A percentile compares a stretch with the other conserved stretches of the same genome.
Evolutionary conservation across 306 rosid genomes (phyloP).

Genomic region (Hippophae rhamnoides): DNA sequence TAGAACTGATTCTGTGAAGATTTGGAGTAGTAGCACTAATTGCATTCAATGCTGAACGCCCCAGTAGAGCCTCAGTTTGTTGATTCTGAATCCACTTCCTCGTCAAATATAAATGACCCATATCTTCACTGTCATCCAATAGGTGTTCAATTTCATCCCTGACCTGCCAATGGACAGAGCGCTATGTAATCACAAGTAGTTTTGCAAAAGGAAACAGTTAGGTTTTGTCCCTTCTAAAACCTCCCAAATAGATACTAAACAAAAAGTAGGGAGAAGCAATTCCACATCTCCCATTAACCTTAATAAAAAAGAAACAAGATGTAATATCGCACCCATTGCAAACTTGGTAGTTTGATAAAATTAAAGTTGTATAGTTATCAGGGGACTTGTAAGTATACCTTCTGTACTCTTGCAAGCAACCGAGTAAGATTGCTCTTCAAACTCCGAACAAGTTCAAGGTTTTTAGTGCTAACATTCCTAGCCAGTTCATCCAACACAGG

Average conservation of each 20-base stretch:
- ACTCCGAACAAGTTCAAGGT: slow-evolving; percentile 91
- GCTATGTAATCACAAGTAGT: too few species aligned
- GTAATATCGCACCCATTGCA: background rate
- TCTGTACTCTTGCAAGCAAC: slow-evolving; percentile 85
- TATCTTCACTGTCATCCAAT: slow-evolving; percentile 90
- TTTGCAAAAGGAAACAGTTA: too few species aligned
- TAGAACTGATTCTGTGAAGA: slow-evolving; percentile 53
- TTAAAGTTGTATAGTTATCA: background rate
- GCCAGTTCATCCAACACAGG: slow-evolving; percentile 93
- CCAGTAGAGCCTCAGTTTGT: slow-evolving; percentile 55
- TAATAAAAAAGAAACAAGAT: background rate
- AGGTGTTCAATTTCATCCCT: slow-evolving; percentile 95
- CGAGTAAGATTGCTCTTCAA: slow-evolving; percentile 94
- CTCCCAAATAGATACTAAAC: too few species aligned
- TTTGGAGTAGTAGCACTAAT: slow-evolving; percentile 21
- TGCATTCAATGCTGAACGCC: slow-evolving; percentile 41
- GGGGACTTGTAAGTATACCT: slow-evolving; percentile 36
- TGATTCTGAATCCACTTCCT: slow-evolving; percentile 81
- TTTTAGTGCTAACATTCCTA: slow-evolving; percentile 90
- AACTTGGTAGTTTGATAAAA: background rate
- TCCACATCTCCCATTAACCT: background rate
- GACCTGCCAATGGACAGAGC: slow-evolving; percentile 32
- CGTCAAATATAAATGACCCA: slow-evolving; percentile 88
- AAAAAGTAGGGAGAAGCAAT: background rate
- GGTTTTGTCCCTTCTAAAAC: too few species aligned